A percentile compares a stretch with the other conserved stretches of the same genome.
Conservation (phyloP, 768 basidiomycete genomes). For the Mycena filopes region DNA sequence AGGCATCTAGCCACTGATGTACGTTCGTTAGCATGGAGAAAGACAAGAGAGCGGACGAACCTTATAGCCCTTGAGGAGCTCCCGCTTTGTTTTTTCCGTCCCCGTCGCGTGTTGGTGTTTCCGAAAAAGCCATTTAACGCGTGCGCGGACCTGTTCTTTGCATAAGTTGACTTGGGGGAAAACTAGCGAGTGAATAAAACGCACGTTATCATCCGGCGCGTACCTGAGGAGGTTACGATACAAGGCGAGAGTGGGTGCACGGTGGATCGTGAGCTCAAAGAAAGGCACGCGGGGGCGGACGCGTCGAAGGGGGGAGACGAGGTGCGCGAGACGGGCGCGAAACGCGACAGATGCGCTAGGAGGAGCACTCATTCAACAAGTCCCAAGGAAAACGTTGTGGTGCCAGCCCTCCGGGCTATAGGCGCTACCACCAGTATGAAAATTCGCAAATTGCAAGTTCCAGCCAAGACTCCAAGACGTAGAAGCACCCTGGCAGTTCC, state of each 20-base stretch:
- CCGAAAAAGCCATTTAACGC: constrained; percentile 65
- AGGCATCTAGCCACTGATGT: constrained; percentile 68
- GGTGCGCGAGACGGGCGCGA: constrained; percentile 61
- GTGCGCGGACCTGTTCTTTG: constrained; percentile 63
- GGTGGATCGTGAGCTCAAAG: constrained; percentile 75
- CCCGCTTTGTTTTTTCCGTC: constrained; percentile 55
- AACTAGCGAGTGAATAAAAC: constrained; percentile 30
- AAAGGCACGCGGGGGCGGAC: constrained; percentile 73
- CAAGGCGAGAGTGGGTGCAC: constrained; percentile 75
- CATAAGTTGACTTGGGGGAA: constrained; percentile 1
- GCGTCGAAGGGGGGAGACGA: constrained; percentile 68
- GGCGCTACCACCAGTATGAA: too few relatives aligned
- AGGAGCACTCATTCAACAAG: too few relatives aligned
- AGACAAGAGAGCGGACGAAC: constrained; percentile 49
- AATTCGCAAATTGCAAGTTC: too few relatives aligned
- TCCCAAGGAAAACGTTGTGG: too few relatives aligned
- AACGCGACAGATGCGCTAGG: constrained; percentile 49
- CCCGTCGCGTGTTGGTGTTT: constrained; percentile 64
- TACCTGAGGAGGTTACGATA: constrained; percentile 75
- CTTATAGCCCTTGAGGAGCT: constrained; percentile 65
- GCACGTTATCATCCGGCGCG: constrained; percentile 66
- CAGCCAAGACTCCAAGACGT: too few relatives aligned
- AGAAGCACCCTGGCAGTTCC: too few relatives aligned
- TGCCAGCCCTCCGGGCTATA: too few relatives aligned
- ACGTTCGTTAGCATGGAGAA: background rate